Base-by-base conservation (phyloP, 108 stramenopile genomes). In the Stephanodiscus triporus region DNA sequence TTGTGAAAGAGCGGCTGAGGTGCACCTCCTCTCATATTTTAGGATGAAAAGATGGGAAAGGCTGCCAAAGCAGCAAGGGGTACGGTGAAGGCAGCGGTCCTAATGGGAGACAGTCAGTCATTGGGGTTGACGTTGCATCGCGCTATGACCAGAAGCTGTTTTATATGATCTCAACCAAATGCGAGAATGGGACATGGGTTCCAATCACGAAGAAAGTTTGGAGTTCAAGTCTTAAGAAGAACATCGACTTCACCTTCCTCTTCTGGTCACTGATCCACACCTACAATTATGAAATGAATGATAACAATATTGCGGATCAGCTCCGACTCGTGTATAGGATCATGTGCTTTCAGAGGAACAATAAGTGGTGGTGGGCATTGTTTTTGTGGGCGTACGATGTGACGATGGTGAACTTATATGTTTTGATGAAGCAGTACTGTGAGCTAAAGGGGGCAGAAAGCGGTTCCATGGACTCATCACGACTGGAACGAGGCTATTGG, bases 341-440 rank as follows among this genome's bases (percentile, higher is more conserved):
- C 4, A 48, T 67, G 66, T 2, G 66, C 1, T 68, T 54, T 24
- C 51, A 54, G 27, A 23, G 19, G 8, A 53, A 53, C 23, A 6
- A 62, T 6, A 62, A 62, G 61, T 62, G 61, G 61, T 62, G 61
- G 61, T 62, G 61, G 61, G 61, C 61, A 62, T 34, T 62, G 27
- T 62, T 20, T 6, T 22, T 62, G 36, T 62, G 61, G 61, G 61
- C 1, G 4, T 10, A 24, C 0, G 61, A 62, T 3, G 61, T 54
- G n/a, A n/a, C 50, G 4, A 5, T 68, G 48, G 67, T 57, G 0
- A 68, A 68, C 16, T n/a, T 11, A 0, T 68, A 68, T 27, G 54
- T 68, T 32, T 54, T 6, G 7, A 34, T 36, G 32, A 38, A 38
- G 51, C 50, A 23, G 17, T 68, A 23, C 34, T 54, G 51, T 54